Conservation (phyloP, 768 basidiomycete species). For the Hortiboletus flavorubellus region DNA sequence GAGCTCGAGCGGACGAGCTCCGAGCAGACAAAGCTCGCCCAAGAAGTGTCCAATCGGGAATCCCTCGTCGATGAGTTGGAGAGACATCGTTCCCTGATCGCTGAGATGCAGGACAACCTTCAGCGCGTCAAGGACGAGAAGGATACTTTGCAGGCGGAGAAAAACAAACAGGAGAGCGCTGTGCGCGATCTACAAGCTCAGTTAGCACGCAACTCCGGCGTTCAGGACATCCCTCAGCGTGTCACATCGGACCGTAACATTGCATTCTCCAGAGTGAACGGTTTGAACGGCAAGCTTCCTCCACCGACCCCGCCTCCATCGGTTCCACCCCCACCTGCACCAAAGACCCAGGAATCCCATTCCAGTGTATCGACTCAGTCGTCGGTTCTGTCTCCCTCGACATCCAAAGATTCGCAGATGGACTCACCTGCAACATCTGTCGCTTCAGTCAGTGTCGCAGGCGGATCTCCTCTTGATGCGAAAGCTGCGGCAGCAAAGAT, state of each 20-base stretch:
- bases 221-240: slow-evolving; percentile 45
- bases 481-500: slow-evolving; percentile 53
- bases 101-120: slow-evolving; percentile 73
- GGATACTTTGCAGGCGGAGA: slow-evolving; percentile 72
- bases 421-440: slow-evolving; percentile 70
- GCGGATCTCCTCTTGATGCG: slow-evolving; percentile 42
- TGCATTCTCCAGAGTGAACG: slow-evolving; percentile 55
- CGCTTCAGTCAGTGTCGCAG: slow-evolving; percentile 39
- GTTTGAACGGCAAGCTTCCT: slow-evolving; percentile 72
- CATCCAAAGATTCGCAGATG: slow-evolving; percentile 65
- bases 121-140: slow-evolving; percentile 82
- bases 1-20: slow-evolving; percentile 57
- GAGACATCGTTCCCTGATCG: slow-evolving; percentile 68
- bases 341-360: slow-evolving; percentile 49
- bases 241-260: slow-evolving; percentile 49
- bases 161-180: slow-evolving; percentile 59
- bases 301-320: slow-evolving; percentile 84
- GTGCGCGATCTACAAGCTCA: slow-evolving; percentile 81
- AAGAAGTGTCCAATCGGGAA: slow-evolving; percentile 73
- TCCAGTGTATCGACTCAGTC: slow-evolving; percentile 61
- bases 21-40: slow-evolving; percentile 60
- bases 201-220: slow-evolving; percentile 48
- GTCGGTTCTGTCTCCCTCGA: slow-evolving; percentile 53
- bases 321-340: slow-evolving; percentile 78
- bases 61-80: slow-evolving; percentile 74